These are phyloP conservation scores for Penicillium cosmopolitanum DNA, from an alignment of 495 filamentous ascomycete species.

Conservation along the genomic window DNA sequence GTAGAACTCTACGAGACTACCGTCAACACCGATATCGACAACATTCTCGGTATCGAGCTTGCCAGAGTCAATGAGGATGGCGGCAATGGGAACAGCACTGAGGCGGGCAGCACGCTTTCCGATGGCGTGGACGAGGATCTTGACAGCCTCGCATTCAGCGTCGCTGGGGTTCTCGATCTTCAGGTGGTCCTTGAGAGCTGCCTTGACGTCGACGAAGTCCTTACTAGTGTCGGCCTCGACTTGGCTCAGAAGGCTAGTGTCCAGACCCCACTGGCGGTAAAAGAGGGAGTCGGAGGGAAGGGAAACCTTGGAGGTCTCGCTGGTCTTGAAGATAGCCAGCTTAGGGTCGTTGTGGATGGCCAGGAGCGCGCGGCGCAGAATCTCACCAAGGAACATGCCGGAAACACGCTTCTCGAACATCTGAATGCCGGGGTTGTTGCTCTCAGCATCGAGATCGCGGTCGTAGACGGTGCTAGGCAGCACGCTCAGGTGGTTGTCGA, in stretches of 20 bases:
- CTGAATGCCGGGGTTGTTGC: constrained; percentile 91
- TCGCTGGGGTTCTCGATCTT: constrained; percentile 69
- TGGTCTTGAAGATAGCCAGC: constrained; percentile 69
- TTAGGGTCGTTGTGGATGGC: constrained; percentile 63
- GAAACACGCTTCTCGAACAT: constrained; percentile 99
- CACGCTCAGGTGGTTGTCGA: constrained; percentile 88
- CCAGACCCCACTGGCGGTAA: constrained; percentile 85
- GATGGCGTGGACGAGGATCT: constrained; percentile 77
- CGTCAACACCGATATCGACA: constrained; percentile 90
- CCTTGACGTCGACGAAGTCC: constrained; percentile 65
- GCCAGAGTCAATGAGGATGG: constrained; percentile 74
- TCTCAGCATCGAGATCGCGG: constrained; percentile 71
- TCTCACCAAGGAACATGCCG: constrained; percentile 98
- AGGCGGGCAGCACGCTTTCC: constrained; percentile 89
- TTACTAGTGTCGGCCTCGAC: constrained; percentile 73
- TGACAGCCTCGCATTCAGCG: constrained; percentile 83
- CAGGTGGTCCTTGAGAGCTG: constrained; percentile 74
- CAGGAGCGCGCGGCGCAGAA: constrained; percentile 76
- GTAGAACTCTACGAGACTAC: constrained; percentile 89
- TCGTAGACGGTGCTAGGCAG: constrained; percentile 89
- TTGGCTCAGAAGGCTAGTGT: constrained; percentile 82
- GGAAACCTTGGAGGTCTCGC: constrained; percentile 69
- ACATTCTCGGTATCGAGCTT: constrained; percentile 65
- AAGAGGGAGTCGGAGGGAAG: constrained; percentile 66
- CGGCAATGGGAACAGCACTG: constrained; percentile 81